phyloP scores from a whole-genome alignment of 2,329 filamentous ascomycete genomes.

The Escovopsis sp. region DNA sequence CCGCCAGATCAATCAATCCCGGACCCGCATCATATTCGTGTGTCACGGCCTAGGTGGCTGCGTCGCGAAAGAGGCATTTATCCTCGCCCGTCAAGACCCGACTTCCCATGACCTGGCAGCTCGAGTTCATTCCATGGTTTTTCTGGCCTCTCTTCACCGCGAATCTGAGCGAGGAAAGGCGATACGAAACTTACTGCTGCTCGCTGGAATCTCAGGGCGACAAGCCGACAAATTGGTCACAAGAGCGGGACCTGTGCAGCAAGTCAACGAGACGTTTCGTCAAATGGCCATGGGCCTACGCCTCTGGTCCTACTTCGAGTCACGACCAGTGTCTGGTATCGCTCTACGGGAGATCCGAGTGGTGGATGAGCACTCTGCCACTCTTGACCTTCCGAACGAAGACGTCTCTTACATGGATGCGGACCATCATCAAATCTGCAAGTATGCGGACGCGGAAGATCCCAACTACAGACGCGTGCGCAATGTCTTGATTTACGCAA shows the following conservation, averaged over 20 bases:
- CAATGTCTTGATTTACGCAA: neutral
- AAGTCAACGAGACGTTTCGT: conserved; percentile 1
- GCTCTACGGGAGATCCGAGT: neutral
- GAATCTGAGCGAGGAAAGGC: conserved; percentile 1
- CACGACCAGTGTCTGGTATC: neutral
- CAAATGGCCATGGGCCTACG: neutral
- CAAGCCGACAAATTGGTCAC: neutral
- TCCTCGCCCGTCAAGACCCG: neutral
- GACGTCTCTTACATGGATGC: conserved; percentile 2
- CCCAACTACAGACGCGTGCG: neutral
- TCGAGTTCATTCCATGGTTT: conserved; percentile 1
- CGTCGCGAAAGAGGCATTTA: conserved; percentile 1
- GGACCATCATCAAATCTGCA: conserved; percentile 1
- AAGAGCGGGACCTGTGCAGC: neutral
- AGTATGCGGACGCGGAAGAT: neutral
- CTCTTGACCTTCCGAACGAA: conserved; percentile 2
- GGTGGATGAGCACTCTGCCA: conserved; percentile 3
- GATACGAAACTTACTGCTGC: neutral
- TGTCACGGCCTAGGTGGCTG: conserved; percentile 2
- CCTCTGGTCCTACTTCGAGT: conserved; percentile 4
- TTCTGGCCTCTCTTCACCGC: conserved; percentile 1
- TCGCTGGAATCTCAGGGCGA: neutral
- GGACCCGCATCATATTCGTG: conserved; percentile 1
- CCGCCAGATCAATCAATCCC: conserved; percentile 1
- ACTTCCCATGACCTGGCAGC: neutral